Percentiles rank a stretch among this genome's conserved stretches.
phyloP scores from a whole-genome alignment of 1,284 basidiomycete genomes.

The Puccinia horiana region DNA sequence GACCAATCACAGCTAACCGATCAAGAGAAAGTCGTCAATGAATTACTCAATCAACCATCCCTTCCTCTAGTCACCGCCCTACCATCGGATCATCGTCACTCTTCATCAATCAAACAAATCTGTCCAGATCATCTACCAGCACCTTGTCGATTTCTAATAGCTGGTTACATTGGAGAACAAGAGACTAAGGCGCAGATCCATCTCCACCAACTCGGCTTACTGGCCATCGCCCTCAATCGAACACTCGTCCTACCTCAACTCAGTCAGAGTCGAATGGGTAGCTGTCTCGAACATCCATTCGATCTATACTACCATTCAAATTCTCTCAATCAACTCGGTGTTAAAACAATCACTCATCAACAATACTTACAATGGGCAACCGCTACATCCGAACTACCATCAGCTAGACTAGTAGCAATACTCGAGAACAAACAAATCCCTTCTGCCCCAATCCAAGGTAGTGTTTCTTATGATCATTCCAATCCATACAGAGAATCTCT shows the following conservation, averaged over 20 bases:
- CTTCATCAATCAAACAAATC: neutral
- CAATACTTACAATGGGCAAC: constrained; percentile 54
- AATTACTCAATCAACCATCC: neutral
- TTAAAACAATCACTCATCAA: constrained; percentile 54
- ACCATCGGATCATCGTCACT: neutral
- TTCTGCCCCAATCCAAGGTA: constrained; percentile 41
- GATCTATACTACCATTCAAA: constrained; percentile 54
- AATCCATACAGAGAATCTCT: constrained; percentile 51
- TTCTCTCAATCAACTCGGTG: constrained; percentile 53
- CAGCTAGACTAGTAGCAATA: constrained; percentile 55
- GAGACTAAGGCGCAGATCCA: constrained; percentile 57
- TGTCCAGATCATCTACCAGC: constrained; percentile 9
- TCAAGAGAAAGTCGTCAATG: neutral
- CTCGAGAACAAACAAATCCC: constrained; percentile 49
- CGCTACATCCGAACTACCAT: constrained; percentile 50
- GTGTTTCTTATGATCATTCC: constrained; percentile 55
- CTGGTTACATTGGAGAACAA: constrained; percentile 53
- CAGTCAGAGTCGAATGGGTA: constrained; percentile 54
- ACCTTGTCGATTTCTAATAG: constrained; percentile 22
- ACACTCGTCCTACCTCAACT: constrained; percentile 57
- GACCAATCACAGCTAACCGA: neutral
- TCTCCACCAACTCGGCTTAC: constrained; percentile 56
- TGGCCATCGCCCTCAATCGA: constrained; percentile 55
- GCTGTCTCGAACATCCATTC: constrained; percentile 55
- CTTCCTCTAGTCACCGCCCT: constrained; percentile 16